Base-by-base conservation (phyloP, 306 rosid genomes). In the Potentilla sterilis region DNA sequence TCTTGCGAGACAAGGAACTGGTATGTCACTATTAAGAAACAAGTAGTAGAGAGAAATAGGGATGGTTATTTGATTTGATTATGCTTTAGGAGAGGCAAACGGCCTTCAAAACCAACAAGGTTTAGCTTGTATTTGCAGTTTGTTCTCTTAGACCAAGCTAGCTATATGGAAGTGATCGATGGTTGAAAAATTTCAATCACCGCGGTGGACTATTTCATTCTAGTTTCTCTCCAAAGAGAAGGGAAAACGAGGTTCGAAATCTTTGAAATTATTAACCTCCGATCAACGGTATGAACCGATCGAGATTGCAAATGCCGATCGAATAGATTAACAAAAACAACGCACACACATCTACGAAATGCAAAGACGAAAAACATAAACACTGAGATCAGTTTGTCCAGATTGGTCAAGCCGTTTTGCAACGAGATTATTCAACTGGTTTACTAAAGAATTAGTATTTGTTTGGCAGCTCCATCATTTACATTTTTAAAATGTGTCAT, bases 1-100 rank as follows among this genome's bases (percentile, higher is more conserved):
- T 76, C 80, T 81, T 76, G 52, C 57, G 10, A 73, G 72, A n/a
- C 51, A 46, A 37, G 71, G 48, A 63, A 42, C 11, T 41, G 37
- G 10, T 16, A 43, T 41, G 21, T 28, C n/a, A 4, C 16, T 57
- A n/a, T 41, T 22, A 18, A 57, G 76, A 73, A 73, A 43, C 77
- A 74, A 61, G 58, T 59, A 61, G 58, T 59, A 44, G 69, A 16
- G 77, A 11, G 62, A 70, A 42, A 59, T 7, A 16, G 69, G 32
- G 43, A 19, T 49, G 0, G 43, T 6, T 34, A 5, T 32, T 61
- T 34, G 41, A 37, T 64, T 28, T 43, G 43, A 67, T 67, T 67
- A 4, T 40, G 70, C 24, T 67, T 19, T 67, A 41, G 70, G 70
- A 67, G 9, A 73, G 41, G 77, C 54, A 58, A 24, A 73, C 43